These are phyloP conservation scores for Schwanniomyces yamadae DNA, from an alignment of 805 yeast genomes.

Conservation along the genomic window DNA sequence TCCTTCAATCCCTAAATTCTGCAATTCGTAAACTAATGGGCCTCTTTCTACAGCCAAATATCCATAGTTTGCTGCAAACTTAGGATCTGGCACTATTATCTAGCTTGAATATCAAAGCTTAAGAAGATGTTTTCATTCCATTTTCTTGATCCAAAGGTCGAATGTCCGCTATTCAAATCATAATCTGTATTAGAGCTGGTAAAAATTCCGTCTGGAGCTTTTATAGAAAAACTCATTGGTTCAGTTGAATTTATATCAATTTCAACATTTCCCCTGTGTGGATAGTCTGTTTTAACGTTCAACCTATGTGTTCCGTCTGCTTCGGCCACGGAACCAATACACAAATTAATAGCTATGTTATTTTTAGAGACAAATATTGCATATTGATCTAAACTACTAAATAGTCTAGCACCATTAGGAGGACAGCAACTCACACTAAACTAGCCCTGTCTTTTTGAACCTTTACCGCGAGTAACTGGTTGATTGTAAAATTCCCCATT, in stretches of 20 bases:
- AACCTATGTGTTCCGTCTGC: conserved; percentile 5
- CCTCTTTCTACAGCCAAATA: conserved; percentile 18
- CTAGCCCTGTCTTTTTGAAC: conserved; percentile 16
- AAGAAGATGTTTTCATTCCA: conserved; percentile 8
- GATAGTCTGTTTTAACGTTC: conserved; percentile 12
- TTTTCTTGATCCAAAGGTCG: conserved; percentile 8
- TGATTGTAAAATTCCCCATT: conserved; percentile 21
- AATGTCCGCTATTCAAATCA: conserved; percentile 10
- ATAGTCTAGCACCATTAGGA: conserved; percentile 21
- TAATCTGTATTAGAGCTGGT: conserved; percentile 3
- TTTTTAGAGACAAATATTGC: conserved; percentile 8
- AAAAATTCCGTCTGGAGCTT: conserved; percentile 11
- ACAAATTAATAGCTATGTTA: conserved; percentile 13
- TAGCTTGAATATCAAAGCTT: conserved; percentile 12
- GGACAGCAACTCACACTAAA: conserved; percentile 23
- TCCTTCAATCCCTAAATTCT: conserved; percentile 11
- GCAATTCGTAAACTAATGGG: conserved; percentile 18
- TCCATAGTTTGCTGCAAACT: conserved; percentile 15
- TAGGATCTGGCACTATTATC: conserved; percentile 14
- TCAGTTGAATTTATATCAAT: conserved; percentile 6
- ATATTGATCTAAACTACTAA: conserved; percentile 19
- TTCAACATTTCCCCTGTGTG: conserved; percentile 11
- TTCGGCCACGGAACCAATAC: conserved; percentile 11
- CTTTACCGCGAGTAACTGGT: conserved; percentile 14
- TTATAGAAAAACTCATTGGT: conserved; percentile 12